Conservation (phyloP, 768 basidiomycete species). For the Saitozyma sp. region DNA sequence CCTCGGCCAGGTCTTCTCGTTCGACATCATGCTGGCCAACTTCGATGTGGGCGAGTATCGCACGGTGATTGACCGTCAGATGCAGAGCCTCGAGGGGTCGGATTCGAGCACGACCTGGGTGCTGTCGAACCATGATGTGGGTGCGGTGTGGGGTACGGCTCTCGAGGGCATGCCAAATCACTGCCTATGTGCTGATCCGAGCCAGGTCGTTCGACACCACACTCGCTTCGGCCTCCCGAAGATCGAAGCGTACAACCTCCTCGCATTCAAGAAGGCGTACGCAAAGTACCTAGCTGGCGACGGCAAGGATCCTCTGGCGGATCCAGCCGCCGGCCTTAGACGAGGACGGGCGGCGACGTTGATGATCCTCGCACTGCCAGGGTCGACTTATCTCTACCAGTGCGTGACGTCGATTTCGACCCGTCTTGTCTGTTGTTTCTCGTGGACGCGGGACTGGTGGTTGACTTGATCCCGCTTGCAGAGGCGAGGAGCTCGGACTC, state of each 20-base stretch:
- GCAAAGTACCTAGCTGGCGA: constrained; percentile 2
- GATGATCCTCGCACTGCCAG: constrained; percentile 2
- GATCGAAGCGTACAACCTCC: not conserved
- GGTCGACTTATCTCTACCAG: constrained; percentile 8
- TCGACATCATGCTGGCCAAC: not conserved
- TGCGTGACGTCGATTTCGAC: not conserved
- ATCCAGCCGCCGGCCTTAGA: constrained; percentile 3
- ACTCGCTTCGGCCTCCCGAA: constrained; percentile 30
- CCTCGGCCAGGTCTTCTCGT: constrained; percentile 9
- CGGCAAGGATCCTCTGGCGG: constrained; percentile 10
- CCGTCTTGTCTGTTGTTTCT: too few species aligned
- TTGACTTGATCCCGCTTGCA: constrained; percentile 1
- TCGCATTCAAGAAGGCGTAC: not conserved
- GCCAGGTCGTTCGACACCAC: constrained; percentile 29
- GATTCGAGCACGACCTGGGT: constrained; percentile 32
- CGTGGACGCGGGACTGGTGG: not conserved
- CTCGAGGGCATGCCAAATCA: too few species aligned
- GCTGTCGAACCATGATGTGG: constrained; percentile 22
- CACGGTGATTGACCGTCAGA: not conserved
- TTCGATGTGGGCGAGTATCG: constrained; percentile 2
- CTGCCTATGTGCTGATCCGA: too few species aligned
- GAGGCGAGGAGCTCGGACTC: constrained; percentile 40
- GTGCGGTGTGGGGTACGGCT: not conserved
- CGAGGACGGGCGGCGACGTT: not conserved
- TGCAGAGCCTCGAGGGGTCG: not conserved